phyloP scores from a whole-genome alignment of 139 green algal species.

The Chlorella ohadii region DNA sequence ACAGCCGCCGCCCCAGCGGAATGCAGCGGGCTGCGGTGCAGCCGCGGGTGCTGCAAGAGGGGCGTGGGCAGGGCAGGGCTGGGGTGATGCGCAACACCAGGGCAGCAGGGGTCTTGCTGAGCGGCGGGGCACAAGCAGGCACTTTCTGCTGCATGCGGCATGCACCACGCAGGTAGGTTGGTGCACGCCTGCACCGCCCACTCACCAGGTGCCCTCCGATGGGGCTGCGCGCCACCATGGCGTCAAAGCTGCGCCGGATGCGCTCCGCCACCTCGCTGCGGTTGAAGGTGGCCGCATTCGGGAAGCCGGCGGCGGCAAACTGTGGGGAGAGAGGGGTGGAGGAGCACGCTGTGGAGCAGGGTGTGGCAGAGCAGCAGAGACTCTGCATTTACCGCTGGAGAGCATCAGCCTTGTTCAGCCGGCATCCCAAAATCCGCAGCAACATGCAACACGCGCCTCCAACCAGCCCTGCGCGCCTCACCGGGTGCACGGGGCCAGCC shows the following conservation, averaged over 20 bases:
- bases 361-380: not conserved
- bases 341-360: not conserved
- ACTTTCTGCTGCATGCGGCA: too few relatives aligned
- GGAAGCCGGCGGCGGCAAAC: conserved; percentile 10
- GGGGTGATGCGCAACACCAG: not conserved
- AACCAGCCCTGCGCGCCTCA: too few relatives aligned
- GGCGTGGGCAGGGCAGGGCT: too few relatives aligned
- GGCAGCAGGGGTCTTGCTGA: too few relatives aligned
- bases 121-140: too few relatives aligned
- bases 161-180: too few relatives aligned
- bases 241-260: conserved; percentile 41
- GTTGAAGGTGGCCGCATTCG: conserved; percentile 25
- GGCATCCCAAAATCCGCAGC: too few relatives aligned
- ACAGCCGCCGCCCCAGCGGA: not conserved
- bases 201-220: conserved; percentile 30
- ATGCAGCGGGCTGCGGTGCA: not conserved
- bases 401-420: too few relatives aligned
- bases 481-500: too few relatives aligned
- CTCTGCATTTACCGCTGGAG: too few relatives aligned
- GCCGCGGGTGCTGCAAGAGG: conserved; percentile 4
- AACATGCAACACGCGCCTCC: too few relatives aligned
- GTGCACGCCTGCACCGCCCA: too few relatives aligned
- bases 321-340: not conserved
- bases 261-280: conserved; percentile 39
- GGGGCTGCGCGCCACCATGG: conserved; percentile 36